phyloP scores from a whole-genome alignment of 257 asterid species.

The Eucommia ulmoides region DNA sequence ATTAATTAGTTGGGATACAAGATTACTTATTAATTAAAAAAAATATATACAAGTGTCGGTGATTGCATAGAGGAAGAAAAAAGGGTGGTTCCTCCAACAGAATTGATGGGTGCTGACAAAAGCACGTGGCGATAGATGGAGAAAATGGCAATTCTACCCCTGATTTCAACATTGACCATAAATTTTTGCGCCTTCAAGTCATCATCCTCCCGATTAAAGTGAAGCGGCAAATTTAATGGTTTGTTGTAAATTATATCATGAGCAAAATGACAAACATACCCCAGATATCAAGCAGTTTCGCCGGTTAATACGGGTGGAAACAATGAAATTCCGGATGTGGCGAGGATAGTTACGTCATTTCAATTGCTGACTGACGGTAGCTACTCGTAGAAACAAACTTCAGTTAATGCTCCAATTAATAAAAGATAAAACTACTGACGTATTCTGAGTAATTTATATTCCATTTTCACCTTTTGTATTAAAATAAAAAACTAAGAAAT shows the following conservation, averaged over 20 bases:
- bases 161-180: no score
- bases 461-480: neutral
- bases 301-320: constrained; percentile 13
- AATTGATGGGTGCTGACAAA: constrained; percentile 12
- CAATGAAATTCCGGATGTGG: constrained; percentile 2
- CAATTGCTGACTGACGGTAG: neutral
- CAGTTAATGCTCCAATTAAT: neutral
- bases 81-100: constrained; percentile 1
- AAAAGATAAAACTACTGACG: neutral
- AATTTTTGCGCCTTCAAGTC: no score
- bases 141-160: constrained; percentile 15
- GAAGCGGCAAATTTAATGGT: constrained; percentile 10
- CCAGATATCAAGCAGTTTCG: constrained; percentile 11
- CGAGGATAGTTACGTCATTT: constrained; percentile 22
- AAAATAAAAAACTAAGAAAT: neutral
- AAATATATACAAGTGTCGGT: constrained; percentile 32
- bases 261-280: constrained; percentile 25
- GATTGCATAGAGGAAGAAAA: constrained; percentile 7
- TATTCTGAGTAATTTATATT: neutral
- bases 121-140: constrained; percentile 37
- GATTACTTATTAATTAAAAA: no score
- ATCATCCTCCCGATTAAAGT: neutral
- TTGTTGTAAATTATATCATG: constrained; percentile 7
- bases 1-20: no score
- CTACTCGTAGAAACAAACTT: neutral